phyloP scores from a whole-genome alignment of 192 early-diverging fungal genomes.

The Linnemannia hyalina region DNA sequence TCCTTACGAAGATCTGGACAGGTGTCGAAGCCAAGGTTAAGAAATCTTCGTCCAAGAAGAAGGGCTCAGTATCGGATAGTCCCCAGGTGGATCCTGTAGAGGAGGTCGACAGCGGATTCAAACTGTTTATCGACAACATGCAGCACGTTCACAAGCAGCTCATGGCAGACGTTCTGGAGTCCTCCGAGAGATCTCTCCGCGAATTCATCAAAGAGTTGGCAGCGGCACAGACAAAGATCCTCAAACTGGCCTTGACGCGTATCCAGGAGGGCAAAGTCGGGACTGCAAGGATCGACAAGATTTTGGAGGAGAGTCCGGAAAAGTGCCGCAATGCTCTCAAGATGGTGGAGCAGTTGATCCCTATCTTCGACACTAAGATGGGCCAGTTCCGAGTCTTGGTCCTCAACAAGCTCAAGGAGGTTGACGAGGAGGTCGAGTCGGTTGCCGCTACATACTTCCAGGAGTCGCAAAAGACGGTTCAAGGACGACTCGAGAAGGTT shows the following conservation, averaged over 20 bases:
- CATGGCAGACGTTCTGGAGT: slow-evolving; percentile 45
- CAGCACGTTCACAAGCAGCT: slow-evolving; percentile 45
- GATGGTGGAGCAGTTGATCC: slow-evolving; percentile 54
- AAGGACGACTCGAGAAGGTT: slow-evolving; percentile 68
- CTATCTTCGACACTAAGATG: slow-evolving; percentile 55
- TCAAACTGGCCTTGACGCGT: slow-evolving; percentile 46
- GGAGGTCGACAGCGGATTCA: slow-evolving; percentile 43
- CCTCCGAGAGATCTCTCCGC: slow-evolving; percentile 44
- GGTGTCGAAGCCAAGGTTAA: slow-evolving; percentile 34
- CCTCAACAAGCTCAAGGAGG: slow-evolving; percentile 54
- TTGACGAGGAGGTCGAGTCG: slow-evolving; percentile 56
- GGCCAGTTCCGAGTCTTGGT: slow-evolving; percentile 51
- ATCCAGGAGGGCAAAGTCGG: slow-evolving; percentile 54
- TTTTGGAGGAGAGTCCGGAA: slow-evolving; percentile 47
- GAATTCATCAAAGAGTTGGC: slow-evolving; percentile 55
- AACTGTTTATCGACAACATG: slow-evolving; percentile 48
- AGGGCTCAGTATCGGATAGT: slow-evolving; percentile 9
- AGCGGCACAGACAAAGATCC: slow-evolving; percentile 52
- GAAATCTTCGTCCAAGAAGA: slow-evolving; percentile 42
- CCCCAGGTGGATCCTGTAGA: slow-evolving; percentile 28
- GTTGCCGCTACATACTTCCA: slow-evolving; percentile 38
- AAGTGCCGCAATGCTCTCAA: slow-evolving; percentile 49
- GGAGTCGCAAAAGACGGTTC: slow-evolving; percentile 66
- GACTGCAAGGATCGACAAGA: slow-evolving; percentile 42
- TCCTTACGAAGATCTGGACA: slow-evolving; percentile 31